phyloP scores from a whole-genome alignment of 805 yeast genomes.

The Peterozyma xylosa region DNA sequence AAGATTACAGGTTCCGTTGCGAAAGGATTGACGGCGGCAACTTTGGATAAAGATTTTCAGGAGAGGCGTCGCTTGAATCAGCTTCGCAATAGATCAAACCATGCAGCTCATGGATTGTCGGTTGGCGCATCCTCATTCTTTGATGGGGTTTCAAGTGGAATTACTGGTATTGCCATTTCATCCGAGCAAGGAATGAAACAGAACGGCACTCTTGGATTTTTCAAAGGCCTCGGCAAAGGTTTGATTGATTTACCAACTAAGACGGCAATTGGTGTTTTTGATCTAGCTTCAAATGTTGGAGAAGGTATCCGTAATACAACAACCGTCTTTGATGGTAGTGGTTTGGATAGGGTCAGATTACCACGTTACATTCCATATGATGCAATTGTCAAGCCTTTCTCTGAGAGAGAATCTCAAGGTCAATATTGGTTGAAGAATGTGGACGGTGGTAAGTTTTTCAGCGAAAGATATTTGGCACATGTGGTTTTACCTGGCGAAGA shows the following conservation, averaged over 20 bases:
- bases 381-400: constrained; percentile 66
- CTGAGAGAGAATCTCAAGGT: constrained; percentile 84
- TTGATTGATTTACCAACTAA: constrained; percentile 94
- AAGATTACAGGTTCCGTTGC: constrained; percentile 92
- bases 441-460: constrained; percentile 69
- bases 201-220: constrained; percentile 79
- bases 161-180: constrained; percentile 82
- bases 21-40: constrained; percentile 85
- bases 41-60: constrained; percentile 81
- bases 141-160: constrained; percentile 81
- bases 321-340: constrained; percentile 76
- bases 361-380: constrained; percentile 73
- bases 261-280: constrained; percentile 92
- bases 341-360: constrained; percentile 70
- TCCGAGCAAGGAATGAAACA: constrained; percentile 88
- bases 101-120: constrained; percentile 78
- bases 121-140: constrained; percentile 85
- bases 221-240: constrained; percentile 92
- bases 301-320: constrained; percentile 94
- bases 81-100: constrained; percentile 72
- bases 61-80: constrained; percentile 67
- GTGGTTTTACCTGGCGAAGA: constrained; percentile 77
- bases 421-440: constrained; percentile 84
- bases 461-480: constrained; percentile 81
- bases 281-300: constrained; percentile 84